Conservation (phyloP, 108 stramenopile genomes). For the Pseudonitzschia pungens region DNA sequence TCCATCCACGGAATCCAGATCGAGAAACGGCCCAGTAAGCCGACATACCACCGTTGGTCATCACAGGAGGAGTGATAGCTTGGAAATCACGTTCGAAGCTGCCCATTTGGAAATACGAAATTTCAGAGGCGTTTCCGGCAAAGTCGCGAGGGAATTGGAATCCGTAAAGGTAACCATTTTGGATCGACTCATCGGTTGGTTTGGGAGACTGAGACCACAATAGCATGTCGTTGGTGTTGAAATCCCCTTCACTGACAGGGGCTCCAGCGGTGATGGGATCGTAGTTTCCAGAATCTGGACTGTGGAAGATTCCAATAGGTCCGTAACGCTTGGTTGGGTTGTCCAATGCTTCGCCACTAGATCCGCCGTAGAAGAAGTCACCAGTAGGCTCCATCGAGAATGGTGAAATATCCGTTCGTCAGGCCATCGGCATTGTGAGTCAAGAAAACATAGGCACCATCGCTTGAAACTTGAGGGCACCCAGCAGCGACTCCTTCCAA, state of each 20-base stretch:
- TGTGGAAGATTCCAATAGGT: constrained; percentile 44
- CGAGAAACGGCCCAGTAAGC: constrained; percentile 35
- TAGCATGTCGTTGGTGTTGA: constrained; percentile 45
- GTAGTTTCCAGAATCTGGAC: constrained; percentile 40
- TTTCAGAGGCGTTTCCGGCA: constrained; percentile 7
- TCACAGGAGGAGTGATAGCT: constrained; percentile 31
- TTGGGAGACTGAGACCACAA: constrained; percentile 32
- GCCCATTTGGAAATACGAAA: constrained; percentile 21
- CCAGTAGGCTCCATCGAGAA: constrained; percentile 22
- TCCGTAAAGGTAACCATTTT: constrained; percentile 25
- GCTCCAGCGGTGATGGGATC: constrained; percentile 21
- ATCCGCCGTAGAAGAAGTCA: constrained; percentile 15
- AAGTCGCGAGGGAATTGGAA: constrained; percentile 41
- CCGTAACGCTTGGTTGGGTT: constrained; percentile 17
- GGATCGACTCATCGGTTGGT: constrained; percentile 11
- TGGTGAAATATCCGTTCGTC: constrained; percentile 42
- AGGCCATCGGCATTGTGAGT: constrained; percentile 37
- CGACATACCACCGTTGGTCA: constrained; percentile 34
- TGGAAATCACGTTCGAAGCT: constrained; percentile 27
- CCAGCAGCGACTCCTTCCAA: constrained; percentile 38
- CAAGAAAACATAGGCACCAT: constrained; percentile 46
- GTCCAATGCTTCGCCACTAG: constrained; percentile 8
- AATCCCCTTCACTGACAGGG: constrained; percentile 20
- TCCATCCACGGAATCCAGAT: constrained; percentile 35
- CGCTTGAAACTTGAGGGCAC: constrained; percentile 37